Conservation (phyloP, 78 protist genomes). For the Pigoraptor vietnamica region DNA sequence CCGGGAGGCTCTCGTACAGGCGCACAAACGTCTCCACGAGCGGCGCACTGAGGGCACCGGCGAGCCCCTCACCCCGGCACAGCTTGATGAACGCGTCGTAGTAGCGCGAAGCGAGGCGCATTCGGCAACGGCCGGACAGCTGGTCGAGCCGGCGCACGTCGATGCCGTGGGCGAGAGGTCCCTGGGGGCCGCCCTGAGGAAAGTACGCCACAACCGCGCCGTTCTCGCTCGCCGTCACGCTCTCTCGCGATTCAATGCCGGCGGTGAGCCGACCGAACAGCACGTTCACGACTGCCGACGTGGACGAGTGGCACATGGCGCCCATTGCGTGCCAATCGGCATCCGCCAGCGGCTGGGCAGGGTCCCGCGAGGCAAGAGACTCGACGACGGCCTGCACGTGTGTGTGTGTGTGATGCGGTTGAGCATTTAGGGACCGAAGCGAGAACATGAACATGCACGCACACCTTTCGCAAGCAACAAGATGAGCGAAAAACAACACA, state of each 20-base stretch:
- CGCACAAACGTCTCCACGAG: neutral
- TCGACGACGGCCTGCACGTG: neutral
- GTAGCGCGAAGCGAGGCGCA: neutral
- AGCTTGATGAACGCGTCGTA: neutral
- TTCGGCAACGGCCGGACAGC: neutral
- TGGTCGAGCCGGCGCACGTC: neutral
- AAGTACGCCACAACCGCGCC: neutral
- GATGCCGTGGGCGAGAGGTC: neutral
- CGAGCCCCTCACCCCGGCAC: neutral
- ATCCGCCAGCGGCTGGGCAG: neutral
- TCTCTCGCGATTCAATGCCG: neutral
- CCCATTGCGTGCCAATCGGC: neutral
- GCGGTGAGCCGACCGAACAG: neutral
- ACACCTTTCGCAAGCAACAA: too few species aligned
- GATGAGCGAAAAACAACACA: too few species aligned
- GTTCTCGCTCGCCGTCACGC: neutral
- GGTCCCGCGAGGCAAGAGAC: neutral
- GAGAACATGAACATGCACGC: too few species aligned
- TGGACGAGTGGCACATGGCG: neutral
- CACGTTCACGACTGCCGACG: neutral
- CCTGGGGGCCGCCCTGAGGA: neutral
- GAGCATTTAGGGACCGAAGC: too few species aligned
- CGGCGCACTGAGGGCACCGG: neutral
- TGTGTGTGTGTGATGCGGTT: too few species aligned
- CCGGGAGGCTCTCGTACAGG: neutral